Percentiles rank a stretch among this genome's conserved stretches.
These are phyloP conservation scores for Phytopythium sindhum DNA, from an alignment of 352 stramenopile genomes.

Conservation along the genomic window DNA sequence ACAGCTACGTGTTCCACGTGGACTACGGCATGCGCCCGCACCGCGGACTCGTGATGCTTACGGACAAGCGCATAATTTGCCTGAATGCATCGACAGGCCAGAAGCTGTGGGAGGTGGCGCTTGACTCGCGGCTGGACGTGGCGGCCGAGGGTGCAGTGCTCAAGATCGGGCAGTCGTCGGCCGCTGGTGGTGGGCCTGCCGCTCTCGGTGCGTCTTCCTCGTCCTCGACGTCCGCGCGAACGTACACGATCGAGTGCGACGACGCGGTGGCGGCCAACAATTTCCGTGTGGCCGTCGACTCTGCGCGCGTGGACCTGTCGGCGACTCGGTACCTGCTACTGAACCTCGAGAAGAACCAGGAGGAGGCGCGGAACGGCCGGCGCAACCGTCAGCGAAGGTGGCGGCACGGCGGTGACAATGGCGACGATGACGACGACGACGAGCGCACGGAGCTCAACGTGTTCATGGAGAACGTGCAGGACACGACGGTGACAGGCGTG, in stretches of 20 bases:
- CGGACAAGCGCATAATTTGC: constrained; percentile 80
- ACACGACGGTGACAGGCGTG: constrained; percentile 75
- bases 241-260: constrained; percentile 77
- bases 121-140: constrained; percentile 76
- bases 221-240: constrained; percentile 22
- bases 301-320: constrained; percentile 64
- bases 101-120: constrained; percentile 77
- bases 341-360: constrained; percentile 81
- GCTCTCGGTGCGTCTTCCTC: constrained; percentile 7
- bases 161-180: constrained; percentile 50
- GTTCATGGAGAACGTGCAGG: constrained; percentile 79
- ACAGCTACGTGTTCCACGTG: constrained; percentile 80
- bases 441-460: constrained; percentile 71
- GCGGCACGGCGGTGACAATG: constrained; percentile 10
- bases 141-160: constrained; percentile 32
- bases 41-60: constrained; percentile 71
- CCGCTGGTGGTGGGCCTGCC: constrained; percentile 9
- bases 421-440: constrained; percentile 41
- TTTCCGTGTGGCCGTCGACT: constrained; percentile 79
- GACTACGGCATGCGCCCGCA: constrained; percentile 69
- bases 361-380: constrained; percentile 41
- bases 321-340: constrained; percentile 76
- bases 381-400: neutral
- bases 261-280: constrained; percentile 53
- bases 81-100: constrained; percentile 70